Conservation (phyloP, 495 filamentous ascomycete genomes). For the Viridothelium virens region DNA sequence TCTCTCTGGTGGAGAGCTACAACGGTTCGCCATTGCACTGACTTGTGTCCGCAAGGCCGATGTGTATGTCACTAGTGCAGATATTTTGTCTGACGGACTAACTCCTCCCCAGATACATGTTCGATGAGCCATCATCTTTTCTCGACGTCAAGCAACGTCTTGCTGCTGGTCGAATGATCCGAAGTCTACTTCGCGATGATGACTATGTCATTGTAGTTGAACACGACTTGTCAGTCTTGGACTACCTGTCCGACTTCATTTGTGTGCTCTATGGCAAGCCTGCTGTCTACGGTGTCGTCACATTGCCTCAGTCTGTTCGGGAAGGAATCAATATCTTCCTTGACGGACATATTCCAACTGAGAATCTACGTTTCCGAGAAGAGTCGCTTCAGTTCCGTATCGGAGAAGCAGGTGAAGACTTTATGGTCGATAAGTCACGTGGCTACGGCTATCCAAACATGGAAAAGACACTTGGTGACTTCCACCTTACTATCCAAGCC, state of each 20-base stretch:
- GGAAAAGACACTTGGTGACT: slow-evolving; percentile 87
- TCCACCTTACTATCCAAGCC: slow-evolving; percentile 71
- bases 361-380: slow-evolving; percentile 97
- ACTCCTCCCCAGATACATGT: slow-evolving; percentile 72
- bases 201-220: slow-evolving; percentile 98
- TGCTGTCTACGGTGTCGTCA: slow-evolving; percentile 97
- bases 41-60: slow-evolving; percentile 95
- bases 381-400: slow-evolving; percentile 96
- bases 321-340: slow-evolving; percentile 99
- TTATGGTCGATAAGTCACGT: slow-evolving; percentile 72
- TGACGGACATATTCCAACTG: slow-evolving; percentile 93
- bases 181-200: slow-evolving; percentile 73
- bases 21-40: slow-evolving; percentile 92
- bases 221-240: slow-evolving; percentile 95
- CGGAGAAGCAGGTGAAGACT: slow-evolving; percentile 85
- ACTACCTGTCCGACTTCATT: slow-evolving; percentile 97
- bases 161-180: slow-evolving; percentile 83
- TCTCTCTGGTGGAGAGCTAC: slow-evolving; percentile 93
- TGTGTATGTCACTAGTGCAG: slow-evolving; percentile 52
- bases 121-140: slow-evolving; percentile 97
- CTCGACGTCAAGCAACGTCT: slow-evolving; percentile 98
- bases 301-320: slow-evolving; percentile 86
- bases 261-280: slow-evolving; percentile 94
- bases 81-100: slow-evolving; percentile 16
- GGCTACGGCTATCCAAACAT: slow-evolving; percentile 81